Evolutionary conservation across 2,329 filamentous ascomycete species (phyloP), one percentile per base, ranked within the genome.

Genomic region (Diaporthe destruens): DNA sequence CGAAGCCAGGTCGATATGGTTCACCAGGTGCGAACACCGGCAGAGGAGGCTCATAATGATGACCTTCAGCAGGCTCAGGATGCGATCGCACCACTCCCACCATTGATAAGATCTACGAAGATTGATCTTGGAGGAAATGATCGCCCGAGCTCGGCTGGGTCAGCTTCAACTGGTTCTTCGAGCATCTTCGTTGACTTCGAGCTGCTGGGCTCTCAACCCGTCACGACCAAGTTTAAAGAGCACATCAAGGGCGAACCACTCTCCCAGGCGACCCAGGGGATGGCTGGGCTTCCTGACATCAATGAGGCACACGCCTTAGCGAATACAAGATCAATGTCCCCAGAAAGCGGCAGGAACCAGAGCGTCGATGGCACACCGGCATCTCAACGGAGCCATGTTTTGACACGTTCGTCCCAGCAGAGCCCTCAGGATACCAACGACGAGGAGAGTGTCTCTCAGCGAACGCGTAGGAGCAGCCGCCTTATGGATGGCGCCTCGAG

Each of bases 171-270:
- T n/a, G 36, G 65, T 3, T 72, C 70, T 29, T 72, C 70, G 23
- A 74, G 66, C 42, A 25, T 66, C 12, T 72, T 74, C 12, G 71
- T 69, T n/a, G 73, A 71, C 11, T 49, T 74, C 36, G 42, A 70
- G 25, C 66, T 74, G 12, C 34, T 74, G 9, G 71, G 71, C 7
- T 74, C 73, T 47, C 73, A 72, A 16, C 57, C 59, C 20, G 71
- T 53, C 67, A 56, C 36, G 47, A 63, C 25, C 23, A 71, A 57
- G 53, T 68, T 68, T 12, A 20, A 29, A 44, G 67, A 61, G 20
- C 51, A 63, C 29, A 16, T 74, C 73, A 72, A 61, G 63, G 63
- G 36, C n/a, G 54, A 54, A 25, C 18, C 39, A n/a, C 5, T 20
- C 47, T 54, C 44, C 20, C 51, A 69, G 23, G 36, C 34, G 29